A percentile compares a stretch with the other conserved stretches of the same genome.
Evolutionary conservation across 192 early-diverging fungal genomes (phyloP).

Genomic region (Piromyces finnis): DNA sequence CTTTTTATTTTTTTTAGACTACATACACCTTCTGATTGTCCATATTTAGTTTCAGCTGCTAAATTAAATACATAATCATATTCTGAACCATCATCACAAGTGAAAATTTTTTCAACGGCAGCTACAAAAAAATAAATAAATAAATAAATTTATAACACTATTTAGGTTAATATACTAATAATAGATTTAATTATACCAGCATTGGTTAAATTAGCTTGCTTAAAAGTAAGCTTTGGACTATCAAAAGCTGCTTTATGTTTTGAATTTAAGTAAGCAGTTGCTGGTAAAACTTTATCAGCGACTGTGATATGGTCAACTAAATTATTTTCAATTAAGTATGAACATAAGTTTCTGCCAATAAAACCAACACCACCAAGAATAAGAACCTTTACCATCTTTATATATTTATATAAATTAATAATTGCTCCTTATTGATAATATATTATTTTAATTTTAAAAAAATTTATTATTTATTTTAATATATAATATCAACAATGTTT

Average conservation of each 20-base stretch:
- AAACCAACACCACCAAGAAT: slow-evolving; percentile 73
- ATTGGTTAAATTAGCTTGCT: slow-evolving; percentile 58
- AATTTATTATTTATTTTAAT: too few species aligned
- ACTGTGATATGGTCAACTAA: slow-evolving; percentile 16
- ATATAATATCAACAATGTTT: too few species aligned
- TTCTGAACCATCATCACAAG: slow-evolving; percentile 33
- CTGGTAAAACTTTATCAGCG: slow-evolving; percentile 26
- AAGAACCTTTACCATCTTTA: slow-evolving; percentile 37
- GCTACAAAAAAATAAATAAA: slow-evolving; percentile 16
- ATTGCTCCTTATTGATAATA: too few species aligned
- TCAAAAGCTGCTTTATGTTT: slow-evolving; percentile 43
- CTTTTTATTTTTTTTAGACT: too few species aligned
- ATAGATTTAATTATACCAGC: too few species aligned
- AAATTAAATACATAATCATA: slow-evolving; percentile 93
- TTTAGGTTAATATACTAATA: too few species aligned
- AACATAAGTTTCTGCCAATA: slow-evolving; percentile 61
- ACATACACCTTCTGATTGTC: slow-evolving; percentile 55
- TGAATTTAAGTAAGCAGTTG: slow-evolving; percentile 54
- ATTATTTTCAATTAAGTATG: slow-evolving; percentile 46
- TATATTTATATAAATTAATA: too few species aligned
- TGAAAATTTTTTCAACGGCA: slow-evolving; percentile 53
- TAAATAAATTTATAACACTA: neutral
- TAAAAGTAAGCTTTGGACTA: slow-evolving; percentile 49
- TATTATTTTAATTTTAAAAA: too few species aligned
- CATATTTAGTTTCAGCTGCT: slow-evolving; percentile 89